Conservation (phyloP, 2,329 filamentous ascomycete species). For the Calonectria fujianensis region DNA sequence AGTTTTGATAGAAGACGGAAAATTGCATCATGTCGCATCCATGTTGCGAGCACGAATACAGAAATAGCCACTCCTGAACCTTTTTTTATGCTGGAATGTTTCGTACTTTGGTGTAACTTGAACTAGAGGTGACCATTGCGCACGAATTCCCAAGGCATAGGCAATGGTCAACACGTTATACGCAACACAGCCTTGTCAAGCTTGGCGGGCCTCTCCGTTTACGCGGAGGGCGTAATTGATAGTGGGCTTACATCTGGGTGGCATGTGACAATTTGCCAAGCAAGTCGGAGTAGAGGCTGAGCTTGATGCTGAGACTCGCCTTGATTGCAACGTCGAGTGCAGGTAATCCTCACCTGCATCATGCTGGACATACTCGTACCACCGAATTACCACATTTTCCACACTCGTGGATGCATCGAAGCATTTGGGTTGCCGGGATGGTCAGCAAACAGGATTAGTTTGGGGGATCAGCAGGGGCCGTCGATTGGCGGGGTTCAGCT, state of each 20-base stretch:
- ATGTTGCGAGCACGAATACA: neutral
- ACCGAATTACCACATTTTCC: neutral
- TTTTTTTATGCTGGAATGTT: neutral
- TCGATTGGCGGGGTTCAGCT: conserved; percentile 7
- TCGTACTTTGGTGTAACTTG: neutral
- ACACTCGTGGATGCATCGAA: neutral
- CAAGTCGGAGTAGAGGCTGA: neutral
- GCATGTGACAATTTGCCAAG: too few species aligned
- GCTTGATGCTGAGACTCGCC: neutral
- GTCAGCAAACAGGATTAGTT: neutral
- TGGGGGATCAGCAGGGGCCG: conserved; percentile 9
- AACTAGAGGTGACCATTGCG: neutral
- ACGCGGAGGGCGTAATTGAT: neutral
- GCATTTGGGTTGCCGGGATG: neutral
- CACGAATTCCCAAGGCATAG: neutral
- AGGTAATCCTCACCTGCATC: neutral
- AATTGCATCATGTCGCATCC: too few species aligned
- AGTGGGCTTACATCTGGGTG: neutral
- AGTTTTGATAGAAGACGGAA: neutral
- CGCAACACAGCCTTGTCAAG: neutral
- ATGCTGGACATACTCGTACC: neutral
- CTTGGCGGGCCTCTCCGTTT: neutral
- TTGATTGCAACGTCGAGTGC: neutral
- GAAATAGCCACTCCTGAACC: neutral
- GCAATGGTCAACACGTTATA: neutral